A percentile compares a stretch with the other conserved stretches of the same genome.
phyloP scores from a whole-genome alignment of 306 rosid species.

The Trifolium repens region DNA sequence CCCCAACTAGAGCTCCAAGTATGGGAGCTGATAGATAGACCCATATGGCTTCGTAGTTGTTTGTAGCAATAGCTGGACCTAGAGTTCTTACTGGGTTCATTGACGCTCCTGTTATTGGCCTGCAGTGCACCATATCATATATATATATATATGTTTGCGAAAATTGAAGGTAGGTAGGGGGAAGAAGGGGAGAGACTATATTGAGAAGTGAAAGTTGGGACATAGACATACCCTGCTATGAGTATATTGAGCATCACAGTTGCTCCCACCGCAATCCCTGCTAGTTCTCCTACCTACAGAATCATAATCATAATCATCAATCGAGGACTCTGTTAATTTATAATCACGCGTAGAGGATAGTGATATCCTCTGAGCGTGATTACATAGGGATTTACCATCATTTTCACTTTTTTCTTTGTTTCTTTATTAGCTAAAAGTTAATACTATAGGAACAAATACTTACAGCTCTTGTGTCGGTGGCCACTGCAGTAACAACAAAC shows the following conservation, averaged over 20 bases:
- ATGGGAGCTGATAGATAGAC: conserved; percentile 81
- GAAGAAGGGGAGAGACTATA: background rate
- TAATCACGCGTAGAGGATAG: background rate
- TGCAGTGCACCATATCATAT: conserved; percentile 32
- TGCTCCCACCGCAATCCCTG: conserved; percentile 91
- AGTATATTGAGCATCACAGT: conserved; percentile 88
- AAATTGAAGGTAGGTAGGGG: background rate
- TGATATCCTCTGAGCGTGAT: background rate
- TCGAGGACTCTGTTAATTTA: background rate
- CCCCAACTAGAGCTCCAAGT: conserved; percentile 81
- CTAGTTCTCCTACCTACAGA: conserved; percentile 81
- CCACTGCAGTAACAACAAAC: conserved; percentile 90
- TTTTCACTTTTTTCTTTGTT: background rate
- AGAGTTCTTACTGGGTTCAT: conserved; percentile 91
- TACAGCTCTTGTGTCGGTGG: conserved; percentile 90
- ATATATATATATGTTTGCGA: conserved; percentile 4
- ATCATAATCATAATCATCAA: conserved; percentile 8
- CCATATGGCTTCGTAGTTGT: conserved; percentile 84
- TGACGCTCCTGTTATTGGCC: conserved; percentile 76
- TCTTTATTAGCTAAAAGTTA: background rate
- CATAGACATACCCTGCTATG: conserved; percentile 68
- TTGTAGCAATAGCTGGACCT: conserved; percentile 85
- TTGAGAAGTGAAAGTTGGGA: conserved; percentile 21
- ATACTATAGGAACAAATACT: conserved; percentile 27
- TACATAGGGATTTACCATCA: background rate